Conservation (phyloP, 495 filamentous ascomycete genomes). For the Aspergillus indologenus region DNA sequence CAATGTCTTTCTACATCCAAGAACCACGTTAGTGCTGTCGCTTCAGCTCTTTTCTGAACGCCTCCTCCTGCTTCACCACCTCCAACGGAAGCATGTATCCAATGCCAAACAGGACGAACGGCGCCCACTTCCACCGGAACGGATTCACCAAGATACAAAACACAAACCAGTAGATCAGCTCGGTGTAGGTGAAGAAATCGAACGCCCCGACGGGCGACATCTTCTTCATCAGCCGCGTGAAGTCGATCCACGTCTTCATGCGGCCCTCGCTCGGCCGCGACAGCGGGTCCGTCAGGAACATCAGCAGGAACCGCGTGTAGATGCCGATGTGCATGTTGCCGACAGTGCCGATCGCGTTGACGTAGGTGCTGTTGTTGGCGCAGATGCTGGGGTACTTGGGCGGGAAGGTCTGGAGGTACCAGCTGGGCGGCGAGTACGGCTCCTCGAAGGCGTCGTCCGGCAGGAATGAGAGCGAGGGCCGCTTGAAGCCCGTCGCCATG, state of each 20-base stretch:
- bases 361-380: slow-evolving; percentile 80
- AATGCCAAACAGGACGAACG: slow-evolving; percentile 77
- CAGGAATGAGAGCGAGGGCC: slow-evolving; percentile 69
- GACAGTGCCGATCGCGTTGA: slow-evolving; percentile 74
- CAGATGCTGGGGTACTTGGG: slow-evolving; percentile 58
- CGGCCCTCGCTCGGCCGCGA: slow-evolving; percentile 64
- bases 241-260: slow-evolving; percentile 86
- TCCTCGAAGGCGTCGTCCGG: slow-evolving; percentile 67
- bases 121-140: slow-evolving; percentile 71
- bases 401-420: slow-evolving; percentile 85
- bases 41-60: slow-evolving; percentile 31
- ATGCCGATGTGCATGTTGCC: slow-evolving; percentile 89
- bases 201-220: slow-evolving; percentile 68
- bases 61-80: slow-evolving; percentile 64
- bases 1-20: not conserved
- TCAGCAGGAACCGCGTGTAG: slow-evolving; percentile 78
- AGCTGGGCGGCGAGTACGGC: slow-evolving; percentile 74
- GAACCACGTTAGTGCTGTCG: slow-evolving; percentile 23
- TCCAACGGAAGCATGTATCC: slow-evolving; percentile 61
- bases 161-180: slow-evolving; percentile 80
- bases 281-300: slow-evolving; percentile 79
- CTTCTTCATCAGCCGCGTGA: slow-evolving; percentile 71
- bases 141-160: slow-evolving; percentile 78
- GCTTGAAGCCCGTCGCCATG: slow-evolving; percentile 78
- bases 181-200: slow-evolving; percentile 85